phyloP scores from a whole-genome alignment of 2,329 filamentous ascomycete species.

The Penicillium sclerotiorum region DNA sequence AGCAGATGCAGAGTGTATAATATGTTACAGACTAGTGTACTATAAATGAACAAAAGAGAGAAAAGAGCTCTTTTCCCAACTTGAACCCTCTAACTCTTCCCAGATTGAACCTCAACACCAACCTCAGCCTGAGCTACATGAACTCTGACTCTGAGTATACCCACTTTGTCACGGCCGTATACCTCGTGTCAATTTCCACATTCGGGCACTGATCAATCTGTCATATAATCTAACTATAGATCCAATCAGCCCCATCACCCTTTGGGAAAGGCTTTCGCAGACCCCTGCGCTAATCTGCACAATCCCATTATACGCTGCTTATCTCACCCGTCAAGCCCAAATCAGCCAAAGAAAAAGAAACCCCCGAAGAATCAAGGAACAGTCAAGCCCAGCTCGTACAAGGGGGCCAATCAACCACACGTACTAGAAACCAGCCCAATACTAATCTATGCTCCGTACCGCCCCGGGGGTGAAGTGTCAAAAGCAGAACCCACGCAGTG shows the following conservation, averaged over 20 bases:
- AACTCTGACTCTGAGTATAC: no score
- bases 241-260: not conserved
- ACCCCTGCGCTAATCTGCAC: not conserved
- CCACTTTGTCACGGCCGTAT: no score
- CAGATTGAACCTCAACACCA: not conserved
- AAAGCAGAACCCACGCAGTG: no score
- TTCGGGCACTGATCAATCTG: not conserved
- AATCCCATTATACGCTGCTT: not conserved
- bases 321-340: not conserved
- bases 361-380: not conserved
- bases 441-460: not conserved
- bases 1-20: slow-evolving; percentile 16
- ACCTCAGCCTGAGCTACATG: no score
- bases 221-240: not conserved
- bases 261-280: no score
- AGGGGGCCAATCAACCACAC: no score
- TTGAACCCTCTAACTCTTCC: not conserved
- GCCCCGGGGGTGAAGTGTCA: not conserved
- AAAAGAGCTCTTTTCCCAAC: not conserved
- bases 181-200: no score
- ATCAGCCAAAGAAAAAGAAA: not conserved
- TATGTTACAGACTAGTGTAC: slow-evolving; percentile 16
- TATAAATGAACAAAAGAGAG: slow-evolving; percentile 12
- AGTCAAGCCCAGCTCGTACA: no score
- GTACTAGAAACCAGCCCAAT: no score